Conservation (phyloP, 2,329 filamentous ascomycete species). For the Fulvia fulva region DNA sequence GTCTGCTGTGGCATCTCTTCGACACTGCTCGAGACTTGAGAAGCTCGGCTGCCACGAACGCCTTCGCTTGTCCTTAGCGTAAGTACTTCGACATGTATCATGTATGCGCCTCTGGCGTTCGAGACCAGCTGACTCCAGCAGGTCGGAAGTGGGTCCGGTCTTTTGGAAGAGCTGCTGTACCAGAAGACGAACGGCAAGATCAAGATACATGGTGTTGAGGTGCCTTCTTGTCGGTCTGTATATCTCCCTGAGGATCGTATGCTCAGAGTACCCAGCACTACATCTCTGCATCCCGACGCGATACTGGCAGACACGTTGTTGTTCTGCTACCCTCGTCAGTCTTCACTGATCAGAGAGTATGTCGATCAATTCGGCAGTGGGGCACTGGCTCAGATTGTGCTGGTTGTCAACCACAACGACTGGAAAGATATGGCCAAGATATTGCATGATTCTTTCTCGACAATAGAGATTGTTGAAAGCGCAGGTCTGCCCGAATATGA, state of each 20-base stretch:
- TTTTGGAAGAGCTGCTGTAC: conserved; percentile 46
- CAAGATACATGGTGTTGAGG: conserved; percentile 47
- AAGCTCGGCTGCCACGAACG: conserved; percentile 14
- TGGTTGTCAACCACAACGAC: conserved; percentile 43
- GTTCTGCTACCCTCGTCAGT: conserved; percentile 53
- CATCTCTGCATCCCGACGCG: conserved; percentile 42
- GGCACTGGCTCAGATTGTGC: conserved; percentile 37
- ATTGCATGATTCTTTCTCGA: conserved; percentile 9
- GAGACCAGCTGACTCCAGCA: neutral
- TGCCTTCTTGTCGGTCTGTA: conserved; percentile 42
- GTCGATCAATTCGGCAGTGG: conserved; percentile 34
- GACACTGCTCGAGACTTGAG: conserved; percentile 20
- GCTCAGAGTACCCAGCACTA: conserved; percentile 43
- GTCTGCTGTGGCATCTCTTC: conserved; percentile 27
- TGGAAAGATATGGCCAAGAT: conserved; percentile 30
- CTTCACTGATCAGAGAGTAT: conserved; percentile 45
- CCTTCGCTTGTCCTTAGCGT: conserved; percentile 7
- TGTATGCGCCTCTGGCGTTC: neutral
- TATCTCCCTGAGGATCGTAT: conserved; percentile 43
- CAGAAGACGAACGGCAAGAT: conserved; percentile 24
- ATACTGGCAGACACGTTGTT: conserved; percentile 44
- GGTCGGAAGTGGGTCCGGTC: conserved; percentile 50
- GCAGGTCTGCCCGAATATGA: conserved; percentile 21
- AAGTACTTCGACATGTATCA: neutral
- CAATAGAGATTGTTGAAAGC: conserved; percentile 8